Conservation (phyloP, 805 yeast genomes). For the Isabelozyma heimii region DNA sequence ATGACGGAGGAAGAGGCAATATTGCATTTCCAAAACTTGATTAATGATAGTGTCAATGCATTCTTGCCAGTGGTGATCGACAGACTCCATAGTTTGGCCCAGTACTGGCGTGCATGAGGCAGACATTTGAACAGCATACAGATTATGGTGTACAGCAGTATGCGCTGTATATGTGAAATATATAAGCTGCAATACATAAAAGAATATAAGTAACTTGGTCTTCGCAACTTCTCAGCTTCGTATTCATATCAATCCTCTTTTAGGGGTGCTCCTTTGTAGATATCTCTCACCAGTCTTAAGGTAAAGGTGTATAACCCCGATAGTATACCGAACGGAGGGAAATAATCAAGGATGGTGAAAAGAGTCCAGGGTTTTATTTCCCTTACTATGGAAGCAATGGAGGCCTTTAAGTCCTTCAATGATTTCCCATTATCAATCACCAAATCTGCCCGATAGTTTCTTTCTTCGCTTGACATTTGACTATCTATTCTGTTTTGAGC, state of each 20-base stretch:
- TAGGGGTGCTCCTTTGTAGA: slow-evolving; percentile 10
- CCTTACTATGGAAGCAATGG: slow-evolving; percentile 18
- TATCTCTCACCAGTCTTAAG: slow-evolving; percentile 15
- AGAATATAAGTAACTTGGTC: too few relatives aligned
- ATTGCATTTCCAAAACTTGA: slow-evolving; percentile 87
- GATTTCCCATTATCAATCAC: slow-evolving; percentile 60
- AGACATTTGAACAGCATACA: too few relatives aligned
- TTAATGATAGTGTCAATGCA: slow-evolving; percentile 92
- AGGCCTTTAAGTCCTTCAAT: slow-evolving; percentile 17
- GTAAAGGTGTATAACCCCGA: slow-evolving; percentile 21
- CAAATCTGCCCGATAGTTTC: slow-evolving; percentile 58
- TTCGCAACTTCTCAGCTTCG: too few relatives aligned
- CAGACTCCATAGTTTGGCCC: slow-evolving; percentile 91
- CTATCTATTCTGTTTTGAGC: slow-evolving; percentile 69
- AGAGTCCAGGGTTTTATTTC: slow-evolving; percentile 23
- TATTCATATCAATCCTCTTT: background rate
- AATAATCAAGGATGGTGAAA: slow-evolving; percentile 17
- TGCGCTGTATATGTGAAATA: too few relatives aligned
- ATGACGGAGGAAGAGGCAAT: slow-evolving; percentile 96
- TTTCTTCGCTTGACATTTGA: slow-evolving; percentile 67
- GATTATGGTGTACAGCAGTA: too few relatives aligned
- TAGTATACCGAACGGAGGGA: slow-evolving; percentile 25
- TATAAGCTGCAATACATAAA: too few relatives aligned
- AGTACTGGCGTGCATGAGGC: slow-evolving; percentile 86
- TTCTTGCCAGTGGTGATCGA: slow-evolving; percentile 93